Evolutionary conservation across 306 rosid species (phyloP).

Genomic region (Quercus ilex): DNA sequence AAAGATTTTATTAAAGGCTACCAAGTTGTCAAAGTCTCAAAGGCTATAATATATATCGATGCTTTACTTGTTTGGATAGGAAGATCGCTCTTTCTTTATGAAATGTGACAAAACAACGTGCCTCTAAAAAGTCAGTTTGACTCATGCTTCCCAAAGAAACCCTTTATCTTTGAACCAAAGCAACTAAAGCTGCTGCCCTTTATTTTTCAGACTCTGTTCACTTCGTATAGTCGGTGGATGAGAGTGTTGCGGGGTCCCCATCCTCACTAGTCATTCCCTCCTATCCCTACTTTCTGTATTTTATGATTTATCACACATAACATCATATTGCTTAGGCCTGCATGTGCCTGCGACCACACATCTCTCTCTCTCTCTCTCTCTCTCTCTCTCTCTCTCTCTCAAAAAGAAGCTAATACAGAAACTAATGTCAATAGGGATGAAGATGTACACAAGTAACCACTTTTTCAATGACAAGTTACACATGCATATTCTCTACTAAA

Average conservation of each 20-base stretch:
- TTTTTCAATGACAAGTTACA: not conserved
- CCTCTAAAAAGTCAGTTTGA: not conserved
- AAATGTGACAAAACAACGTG: not conserved
- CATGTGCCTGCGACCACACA: too few relatives aligned
- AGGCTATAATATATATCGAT: not conserved
- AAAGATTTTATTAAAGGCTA: not conserved
- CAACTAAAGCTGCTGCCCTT: not conserved
- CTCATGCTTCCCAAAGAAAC: not conserved
- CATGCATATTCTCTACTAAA: too few relatives aligned
- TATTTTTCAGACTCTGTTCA: not conserved
- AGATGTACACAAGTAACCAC: slow-evolving; percentile 17
- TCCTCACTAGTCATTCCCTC: not conserved
- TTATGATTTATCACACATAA: not conserved
- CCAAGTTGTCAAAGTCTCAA: not conserved
- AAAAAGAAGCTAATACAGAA: not conserved
- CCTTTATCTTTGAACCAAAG: not conserved
- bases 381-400: not conserved
- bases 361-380: not conserved
- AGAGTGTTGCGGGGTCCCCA: slow-evolving; percentile 3
- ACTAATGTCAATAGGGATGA: not conserved
- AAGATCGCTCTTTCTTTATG: not conserved
- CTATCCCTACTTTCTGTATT: not conserved
- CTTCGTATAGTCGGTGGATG: not conserved
- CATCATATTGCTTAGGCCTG: not conserved
- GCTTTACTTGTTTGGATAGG: not conserved